phyloP scores from a whole-genome alignment of 2,329 filamentous ascomycete genomes.

The Colletotrichum orchidophilum region DNA sequence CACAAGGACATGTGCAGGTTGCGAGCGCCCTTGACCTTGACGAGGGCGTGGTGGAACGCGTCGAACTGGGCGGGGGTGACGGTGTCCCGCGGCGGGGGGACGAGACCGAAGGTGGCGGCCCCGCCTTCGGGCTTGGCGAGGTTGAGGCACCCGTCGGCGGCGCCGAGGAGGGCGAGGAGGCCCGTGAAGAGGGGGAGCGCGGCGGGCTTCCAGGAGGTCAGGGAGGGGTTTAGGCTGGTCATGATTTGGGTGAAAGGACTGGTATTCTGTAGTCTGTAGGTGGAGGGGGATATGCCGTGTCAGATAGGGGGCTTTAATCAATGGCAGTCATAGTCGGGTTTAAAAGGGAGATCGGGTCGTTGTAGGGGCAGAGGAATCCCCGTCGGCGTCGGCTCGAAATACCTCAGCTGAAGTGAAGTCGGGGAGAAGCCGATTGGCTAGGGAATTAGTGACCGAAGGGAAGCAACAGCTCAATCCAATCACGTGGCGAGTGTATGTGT shows the following conservation, averaged over 20 bases:
- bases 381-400: neutral
- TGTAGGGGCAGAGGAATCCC: too few species aligned
- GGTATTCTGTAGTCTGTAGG: neutral
- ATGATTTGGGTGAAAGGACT: neutral
- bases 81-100: constrained; percentile 16
- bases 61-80: constrained; percentile 19
- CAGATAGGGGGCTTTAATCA: neutral
- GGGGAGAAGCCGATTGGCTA: neutral
- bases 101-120: constrained; percentile 21
- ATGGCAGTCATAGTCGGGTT: neutral
- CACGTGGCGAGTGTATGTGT: neutral
- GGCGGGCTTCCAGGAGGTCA: constrained; percentile 13
- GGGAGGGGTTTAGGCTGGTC: neutral
- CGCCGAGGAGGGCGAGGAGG: constrained; percentile 24
- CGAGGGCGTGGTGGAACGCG: constrained; percentile 27
- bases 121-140: constrained; percentile 24
- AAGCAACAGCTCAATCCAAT: neutral
- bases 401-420: accelerated
- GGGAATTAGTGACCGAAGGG: neutral
- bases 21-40: constrained; percentile 30
- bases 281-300: neutral
- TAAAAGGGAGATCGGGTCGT: neutral
- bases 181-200: constrained; percentile 26
- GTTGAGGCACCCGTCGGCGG: constrained; percentile 21
- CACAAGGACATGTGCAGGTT: constrained; percentile 30